Percentiles rank a stretch among this genome's conserved stretches.
These are phyloP conservation scores for Boletus reticuloceps DNA, from an alignment of 768 basidiomycete species.

Conservation along the genomic window DNA sequence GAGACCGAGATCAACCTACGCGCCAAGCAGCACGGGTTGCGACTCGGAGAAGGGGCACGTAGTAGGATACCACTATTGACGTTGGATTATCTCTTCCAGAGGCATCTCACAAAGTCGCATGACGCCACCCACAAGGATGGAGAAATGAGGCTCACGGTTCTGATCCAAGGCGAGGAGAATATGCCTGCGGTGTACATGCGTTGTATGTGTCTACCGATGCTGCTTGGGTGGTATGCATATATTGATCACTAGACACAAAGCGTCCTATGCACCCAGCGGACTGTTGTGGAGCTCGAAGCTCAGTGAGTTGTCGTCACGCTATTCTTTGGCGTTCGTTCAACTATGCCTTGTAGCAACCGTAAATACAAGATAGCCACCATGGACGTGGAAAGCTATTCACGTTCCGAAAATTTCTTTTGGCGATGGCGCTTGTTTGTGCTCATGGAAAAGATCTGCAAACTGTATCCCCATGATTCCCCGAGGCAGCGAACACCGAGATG, in stretches of 20 bases:
- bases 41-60: conserved; percentile 15
- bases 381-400: conserved; percentile 40
- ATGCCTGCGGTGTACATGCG: conserved; percentile 41
- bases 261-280: conserved; percentile 27
- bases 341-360: conserved; percentile 34
- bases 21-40: conserved; percentile 29
- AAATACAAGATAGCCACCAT: conserved; percentile 46
- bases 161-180: conserved; percentile 41
- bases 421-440: conserved; percentile 48
- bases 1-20: conserved; percentile 44
- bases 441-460: conserved; percentile 43
- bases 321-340: conserved; percentile 2
- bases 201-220: conserved; percentile 22
- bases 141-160: conserved; percentile 35
- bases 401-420: conserved; percentile 49
- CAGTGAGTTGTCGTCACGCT: conserved; percentile 18
- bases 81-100: conserved; percentile 34
- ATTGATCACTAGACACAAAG: conserved; percentile 17
- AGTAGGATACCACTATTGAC: conserved; percentile 28
- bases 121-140: conserved; percentile 15
- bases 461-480: conserved; percentile 32
- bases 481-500: conserved; percentile 47
- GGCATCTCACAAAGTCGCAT: conserved; percentile 12
- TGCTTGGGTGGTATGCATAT: background rate
- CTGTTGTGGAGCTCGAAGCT: conserved; percentile 30